Evolutionary conservation across 2,329 filamentous ascomycete species (phyloP).

Genomic region (Pseudogymnoascus pannorum): DNA sequence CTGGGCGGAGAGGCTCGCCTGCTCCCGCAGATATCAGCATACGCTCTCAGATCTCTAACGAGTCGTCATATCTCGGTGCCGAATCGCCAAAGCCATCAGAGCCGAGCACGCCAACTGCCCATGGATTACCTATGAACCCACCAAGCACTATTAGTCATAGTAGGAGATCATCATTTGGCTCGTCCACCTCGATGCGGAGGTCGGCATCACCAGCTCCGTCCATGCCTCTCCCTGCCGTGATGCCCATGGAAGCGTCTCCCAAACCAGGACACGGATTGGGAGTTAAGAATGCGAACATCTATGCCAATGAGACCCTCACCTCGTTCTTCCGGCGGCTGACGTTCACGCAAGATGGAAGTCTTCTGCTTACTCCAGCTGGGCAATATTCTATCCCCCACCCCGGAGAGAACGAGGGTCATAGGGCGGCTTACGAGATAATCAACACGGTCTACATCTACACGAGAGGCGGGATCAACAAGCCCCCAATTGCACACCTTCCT

Average conservation of each 20-base stretch:
- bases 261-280: constrained; percentile 57
- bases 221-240: constrained; percentile 87
- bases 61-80: constrained; percentile 45
- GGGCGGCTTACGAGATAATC: constrained; percentile 74
- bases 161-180: constrained; percentile 85
- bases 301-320: constrained; percentile 92
- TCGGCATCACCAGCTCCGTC: constrained; percentile 92
- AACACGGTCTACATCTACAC: constrained; percentile 99
- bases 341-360: constrained; percentile 89
- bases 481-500: constrained; percentile 87
- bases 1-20: constrained; percentile 79
- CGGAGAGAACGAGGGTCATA: constrained; percentile 55
- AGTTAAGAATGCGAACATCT: constrained; percentile 79
- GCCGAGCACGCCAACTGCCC: constrained; percentile 85
- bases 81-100: constrained; percentile 85
- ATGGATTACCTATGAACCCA: constrained; percentile 91
- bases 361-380: constrained; percentile 88
- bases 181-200: constrained; percentile 64
- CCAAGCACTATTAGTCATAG: constrained; percentile 84
- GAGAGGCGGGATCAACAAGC: constrained; percentile 90
- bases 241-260: constrained; percentile 85
- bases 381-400: constrained; percentile 81
- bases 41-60: constrained; percentile 55
- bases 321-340: constrained; percentile 93
- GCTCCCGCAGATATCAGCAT: constrained; percentile 76